Evolutionary conservation across 805 yeast genomes (phyloP).

Genomic region (Kuraishia capsulata): DNA sequence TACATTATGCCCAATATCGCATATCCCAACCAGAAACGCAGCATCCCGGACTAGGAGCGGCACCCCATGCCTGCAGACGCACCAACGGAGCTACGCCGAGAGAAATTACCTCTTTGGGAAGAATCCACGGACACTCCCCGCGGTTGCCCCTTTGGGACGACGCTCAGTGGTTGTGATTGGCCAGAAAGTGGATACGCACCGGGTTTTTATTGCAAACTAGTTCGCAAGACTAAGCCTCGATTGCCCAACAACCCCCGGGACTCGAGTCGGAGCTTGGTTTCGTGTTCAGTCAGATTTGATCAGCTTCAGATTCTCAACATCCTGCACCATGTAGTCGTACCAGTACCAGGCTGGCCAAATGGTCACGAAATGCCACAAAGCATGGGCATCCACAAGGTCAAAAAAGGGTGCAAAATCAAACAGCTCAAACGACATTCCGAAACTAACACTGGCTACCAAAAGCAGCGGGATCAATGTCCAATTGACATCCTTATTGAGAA

Average conservation of each 20-base stretch:
- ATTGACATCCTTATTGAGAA: conserved; percentile 17
- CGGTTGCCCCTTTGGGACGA: no score
- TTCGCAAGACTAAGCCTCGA: no score
- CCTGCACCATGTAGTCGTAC: conserved; percentile 51
- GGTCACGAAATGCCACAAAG: conserved; percentile 89
- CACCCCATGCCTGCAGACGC: no score
- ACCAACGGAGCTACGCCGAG: background rate
- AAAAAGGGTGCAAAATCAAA: conserved; percentile 77
- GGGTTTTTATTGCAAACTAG: no score
- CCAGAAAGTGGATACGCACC: no score
- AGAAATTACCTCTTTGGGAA: background rate
- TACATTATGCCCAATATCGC: no score
- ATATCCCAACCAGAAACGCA: no score
- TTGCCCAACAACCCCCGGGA: no score
- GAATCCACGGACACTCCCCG: background rate
- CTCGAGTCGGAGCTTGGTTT: no score
- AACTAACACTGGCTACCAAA: conserved; percentile 41
- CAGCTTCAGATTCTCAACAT: conserved; percentile 22
- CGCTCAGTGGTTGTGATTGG: no score
- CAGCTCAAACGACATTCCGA: conserved; percentile 84
- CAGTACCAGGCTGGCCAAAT: conserved; percentile 71
- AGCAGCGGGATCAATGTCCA: conserved; percentile 45
- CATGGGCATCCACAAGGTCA: conserved; percentile 80
- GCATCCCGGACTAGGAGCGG: no score
- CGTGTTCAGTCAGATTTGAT: conserved; percentile 17